Evolutionary conservation across 2,329 filamentous ascomycete genomes (phyloP).

Genomic region (Teratosphaeriaceae sp.): DNA sequence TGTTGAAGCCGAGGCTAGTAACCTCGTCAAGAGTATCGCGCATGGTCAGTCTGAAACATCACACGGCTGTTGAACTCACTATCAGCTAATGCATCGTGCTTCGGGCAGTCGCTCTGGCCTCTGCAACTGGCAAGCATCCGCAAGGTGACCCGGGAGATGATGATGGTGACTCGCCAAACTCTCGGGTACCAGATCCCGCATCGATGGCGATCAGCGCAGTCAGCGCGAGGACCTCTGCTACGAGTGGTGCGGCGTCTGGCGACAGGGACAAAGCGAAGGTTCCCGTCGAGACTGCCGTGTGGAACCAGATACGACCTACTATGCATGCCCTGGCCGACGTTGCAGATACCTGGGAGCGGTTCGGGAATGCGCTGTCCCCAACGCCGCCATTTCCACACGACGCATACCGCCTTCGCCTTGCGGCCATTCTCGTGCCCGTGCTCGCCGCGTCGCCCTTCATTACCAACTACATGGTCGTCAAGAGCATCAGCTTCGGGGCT

Average conservation of each 20-base stretch:
- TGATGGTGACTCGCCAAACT: conserved; percentile 39
- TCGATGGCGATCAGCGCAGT: conserved; percentile 48
- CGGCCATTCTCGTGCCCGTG: conserved; percentile 39
- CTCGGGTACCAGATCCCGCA: conserved; percentile 55
- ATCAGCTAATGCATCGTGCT: too few species aligned
- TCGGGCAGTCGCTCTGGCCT: conserved; percentile 69
- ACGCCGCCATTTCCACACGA: conserved; percentile 43
- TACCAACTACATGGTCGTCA: conserved; percentile 49
- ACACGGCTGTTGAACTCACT: too few species aligned
- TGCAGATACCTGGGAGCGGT: conserved; percentile 56
- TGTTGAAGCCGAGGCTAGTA: conserved; percentile 74
- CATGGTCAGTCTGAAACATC: too few species aligned
- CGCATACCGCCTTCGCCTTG: conserved; percentile 39
- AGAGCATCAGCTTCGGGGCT: conserved; percentile 58
- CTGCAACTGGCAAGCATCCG: conserved; percentile 70
- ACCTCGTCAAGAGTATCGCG: conserved; percentile 68
- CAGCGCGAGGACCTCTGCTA: conserved; percentile 47
- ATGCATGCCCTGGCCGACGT: conserved; percentile 61
- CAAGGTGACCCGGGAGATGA: conserved; percentile 51
- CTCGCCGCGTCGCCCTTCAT: conserved; percentile 39
- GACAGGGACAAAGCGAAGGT: conserved; percentile 70
- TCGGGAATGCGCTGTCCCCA: conserved; percentile 50
- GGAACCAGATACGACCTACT: conserved; percentile 65
- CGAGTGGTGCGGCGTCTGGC: conserved; percentile 44
- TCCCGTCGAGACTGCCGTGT: conserved; percentile 69